Conservation (phyloP, 305 asterid genomes). For the Solanum hybrid region DNA sequence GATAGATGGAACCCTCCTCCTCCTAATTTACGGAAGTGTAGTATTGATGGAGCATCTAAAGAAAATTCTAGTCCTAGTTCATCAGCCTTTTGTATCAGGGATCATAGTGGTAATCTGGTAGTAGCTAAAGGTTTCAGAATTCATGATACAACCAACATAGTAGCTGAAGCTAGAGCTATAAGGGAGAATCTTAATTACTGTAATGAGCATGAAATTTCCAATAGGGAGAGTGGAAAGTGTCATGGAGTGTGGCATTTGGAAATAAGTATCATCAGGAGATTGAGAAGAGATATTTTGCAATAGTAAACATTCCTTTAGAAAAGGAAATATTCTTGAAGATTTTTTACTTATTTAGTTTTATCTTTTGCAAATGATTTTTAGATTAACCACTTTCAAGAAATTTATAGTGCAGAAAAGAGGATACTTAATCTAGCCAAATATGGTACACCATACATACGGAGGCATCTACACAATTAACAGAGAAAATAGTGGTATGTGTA, state of each 20-base stretch:
- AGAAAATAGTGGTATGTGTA: background rate
- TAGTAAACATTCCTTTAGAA: background rate
- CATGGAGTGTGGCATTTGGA: too few species aligned
- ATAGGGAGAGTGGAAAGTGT: too few species aligned
- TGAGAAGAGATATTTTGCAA: background rate
- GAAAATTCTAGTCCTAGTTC: background rate
- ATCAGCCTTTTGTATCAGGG: background rate
- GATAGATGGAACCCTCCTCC: background rate
- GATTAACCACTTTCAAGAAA: background rate
- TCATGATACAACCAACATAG: background rate
- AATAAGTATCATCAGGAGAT: too few species aligned
- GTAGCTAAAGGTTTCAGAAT: background rate
- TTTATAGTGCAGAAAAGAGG: background rate
- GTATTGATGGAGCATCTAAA: background rate
- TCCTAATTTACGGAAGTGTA: background rate
- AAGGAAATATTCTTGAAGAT: background rate
- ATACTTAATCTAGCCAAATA: background rate
- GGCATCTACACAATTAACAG: background rate
- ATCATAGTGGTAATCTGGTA: background rate
- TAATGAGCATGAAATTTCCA: too few species aligned
- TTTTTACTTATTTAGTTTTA: background rate
- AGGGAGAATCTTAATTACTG: too few species aligned
- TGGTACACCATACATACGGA: background rate
- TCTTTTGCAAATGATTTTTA: background rate
- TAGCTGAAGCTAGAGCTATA: too few species aligned